phyloP scores from a whole-genome alignment of 129 eudicot species.

The Tagetes erecta region DNA sequence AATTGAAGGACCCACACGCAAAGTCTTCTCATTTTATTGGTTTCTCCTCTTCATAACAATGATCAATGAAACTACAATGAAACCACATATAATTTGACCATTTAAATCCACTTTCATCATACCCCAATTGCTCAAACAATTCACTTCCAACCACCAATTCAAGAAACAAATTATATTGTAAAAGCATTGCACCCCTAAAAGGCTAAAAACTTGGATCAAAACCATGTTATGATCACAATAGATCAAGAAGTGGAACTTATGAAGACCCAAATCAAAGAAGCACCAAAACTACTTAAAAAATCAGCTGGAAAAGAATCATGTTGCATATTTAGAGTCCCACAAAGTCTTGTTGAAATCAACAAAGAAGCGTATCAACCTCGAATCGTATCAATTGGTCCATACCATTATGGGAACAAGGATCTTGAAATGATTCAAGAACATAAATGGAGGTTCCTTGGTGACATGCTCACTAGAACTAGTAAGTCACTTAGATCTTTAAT shows the following conservation, averaged over 20 bases:
- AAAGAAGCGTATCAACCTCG: slow-evolving; percentile 39
- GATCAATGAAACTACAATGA: slow-evolving; percentile 22
- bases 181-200: not conserved
- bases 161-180: not conserved
- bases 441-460: slow-evolving; percentile 39
- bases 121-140: not conserved
- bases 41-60: slow-evolving; percentile 8
- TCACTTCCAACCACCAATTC: slow-evolving; percentile 16
- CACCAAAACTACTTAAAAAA: slow-evolving; percentile 36
- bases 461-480: slow-evolving; percentile 18
- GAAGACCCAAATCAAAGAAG: slow-evolving; percentile 20
- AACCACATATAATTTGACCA: slow-evolving; percentile 16
- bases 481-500: slow-evolving; percentile 24
- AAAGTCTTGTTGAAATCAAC: slow-evolving; percentile 35
- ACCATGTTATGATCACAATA: slow-evolving; percentile 28
- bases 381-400: slow-evolving; percentile 43
- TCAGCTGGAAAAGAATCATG: slow-evolving; percentile 36
- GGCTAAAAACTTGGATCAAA: slow-evolving; percentile 14
- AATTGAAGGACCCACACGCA: slow-evolving; percentile 9
- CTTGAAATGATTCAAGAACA: slow-evolving; percentile 46
- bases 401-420: slow-evolving; percentile 35
- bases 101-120: slow-evolving; percentile 7
- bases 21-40: slow-evolving; percentile 11
- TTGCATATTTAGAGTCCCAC: slow-evolving; percentile 48
- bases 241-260: slow-evolving; percentile 24